A percentile compares a stretch with the other conserved stretches of the same genome.
Conservation (phyloP, 441 rosid species). For the Adansonia grandidieri region DNA sequence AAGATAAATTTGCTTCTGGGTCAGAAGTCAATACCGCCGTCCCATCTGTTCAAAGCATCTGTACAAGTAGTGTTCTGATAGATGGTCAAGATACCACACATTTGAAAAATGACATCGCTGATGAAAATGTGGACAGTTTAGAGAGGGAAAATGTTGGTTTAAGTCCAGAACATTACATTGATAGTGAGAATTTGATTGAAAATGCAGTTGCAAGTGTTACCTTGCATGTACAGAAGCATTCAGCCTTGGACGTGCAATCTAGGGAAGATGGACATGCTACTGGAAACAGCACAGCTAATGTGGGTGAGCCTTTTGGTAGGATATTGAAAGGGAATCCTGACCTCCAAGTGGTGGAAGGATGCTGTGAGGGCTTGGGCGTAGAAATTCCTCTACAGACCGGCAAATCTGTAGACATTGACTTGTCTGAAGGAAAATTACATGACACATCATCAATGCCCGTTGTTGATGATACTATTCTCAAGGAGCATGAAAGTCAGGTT, state of each 20-base stretch:
- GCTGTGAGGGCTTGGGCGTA: conserved; percentile 32
- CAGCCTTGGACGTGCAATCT: conserved; percentile 35
- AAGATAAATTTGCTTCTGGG: conserved; percentile 43
- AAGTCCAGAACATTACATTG: conserved; percentile 31
- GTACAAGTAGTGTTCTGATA: conserved; percentile 33
- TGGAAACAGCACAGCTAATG: conserved; percentile 30
- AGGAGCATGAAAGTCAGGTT: conserved; percentile 40
- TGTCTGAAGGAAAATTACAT: conserved; percentile 26
- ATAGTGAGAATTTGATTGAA: conserved; percentile 36
- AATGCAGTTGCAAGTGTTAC: conserved; percentile 34
- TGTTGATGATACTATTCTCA: conserved; percentile 29
- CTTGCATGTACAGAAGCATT: conserved; percentile 35
- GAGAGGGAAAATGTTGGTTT: conserved; percentile 33
- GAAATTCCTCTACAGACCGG: conserved; percentile 29
- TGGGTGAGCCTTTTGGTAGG: conserved; percentile 40
- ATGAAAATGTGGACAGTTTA: conserved; percentile 34
- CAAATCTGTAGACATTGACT: conserved; percentile 33
- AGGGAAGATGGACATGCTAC: conserved; percentile 36
- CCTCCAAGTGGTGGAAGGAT: conserved; percentile 40
- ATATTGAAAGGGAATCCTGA: conserved; percentile 41
- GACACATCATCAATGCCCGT: conserved; percentile 28
- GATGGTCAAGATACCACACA: conserved; percentile 40
- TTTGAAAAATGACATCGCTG: conserved; percentile 36
- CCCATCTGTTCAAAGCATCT: conserved; percentile 31
- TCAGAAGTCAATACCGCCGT: conserved; percentile 41